Base-by-base conservation (phyloP, 176 grass and related monocot species). In the Carex cristatella region DNA sequence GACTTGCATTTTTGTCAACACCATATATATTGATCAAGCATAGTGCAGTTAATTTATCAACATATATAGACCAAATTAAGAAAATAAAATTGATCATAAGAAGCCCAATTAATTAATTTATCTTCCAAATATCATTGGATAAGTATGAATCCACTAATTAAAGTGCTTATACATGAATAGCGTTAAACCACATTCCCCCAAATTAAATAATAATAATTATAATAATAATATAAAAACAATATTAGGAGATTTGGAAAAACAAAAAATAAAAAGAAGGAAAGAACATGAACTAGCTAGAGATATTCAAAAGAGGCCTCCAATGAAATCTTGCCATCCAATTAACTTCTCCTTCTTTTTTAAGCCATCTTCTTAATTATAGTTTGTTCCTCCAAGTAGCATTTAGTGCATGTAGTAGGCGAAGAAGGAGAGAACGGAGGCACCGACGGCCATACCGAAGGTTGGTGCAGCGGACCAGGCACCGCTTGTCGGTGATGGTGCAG, bases 391-490 rank as follows among this genome's bases (percentile, higher is more conserved):
- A 78, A 13, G 30, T 16, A 30, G 5, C 14, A 79, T 79, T 90
- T 83, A 94, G 82, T 94, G 87, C 65, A 94, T 83, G 85, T 90
- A 93, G 91, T 85, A 93, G 61, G 91, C 91, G 82, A 94, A 91
- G 91, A 94, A 90, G 28, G 91, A 98, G 57, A 94, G 73, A 12
- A 98, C 81, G 46, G 91, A 82, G 62, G 95, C 89, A 7, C 89
- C 90, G 71, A 92, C 23, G 10, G 82, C 87, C 51, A 78, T 89
- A 40, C 92, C 84, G 56, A 93, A 4, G 79, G 92, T 63, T 5
- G 92, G 91, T 69, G 69, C 80, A 84, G 85, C 71, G 5, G 91
- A 85, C 9, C 80, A 83, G 75, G 95, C 74, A 10, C 86, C 79
- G 73, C 79, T 91, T 82, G 90, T 72, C 32, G 95, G 92, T 4